These are phyloP conservation scores for Dionaea muscipula DNA, from an alignment of 179 eudicot genomes.

Conservation along the genomic window DNA sequence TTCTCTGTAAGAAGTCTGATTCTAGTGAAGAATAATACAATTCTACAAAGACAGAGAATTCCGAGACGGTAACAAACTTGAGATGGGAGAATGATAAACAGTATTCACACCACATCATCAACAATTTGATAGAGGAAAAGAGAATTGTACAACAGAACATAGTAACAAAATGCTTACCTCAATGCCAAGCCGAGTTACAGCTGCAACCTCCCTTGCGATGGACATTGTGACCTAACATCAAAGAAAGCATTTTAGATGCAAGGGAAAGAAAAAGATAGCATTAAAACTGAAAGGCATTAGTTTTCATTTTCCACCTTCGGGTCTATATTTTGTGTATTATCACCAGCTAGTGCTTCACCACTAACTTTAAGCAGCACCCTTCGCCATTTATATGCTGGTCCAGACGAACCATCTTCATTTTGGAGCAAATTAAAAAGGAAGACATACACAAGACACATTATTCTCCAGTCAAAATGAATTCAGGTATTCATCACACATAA, in stretches of 20 bases:
- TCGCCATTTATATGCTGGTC: slow-evolving; percentile 55
- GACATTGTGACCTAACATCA: slow-evolving; percentile 71
- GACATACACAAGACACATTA: slow-evolving; percentile 8
- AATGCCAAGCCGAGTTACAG: slow-evolving; percentile 85
- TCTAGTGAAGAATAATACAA: no score
- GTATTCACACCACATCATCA: neutral
- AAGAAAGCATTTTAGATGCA: neutral
- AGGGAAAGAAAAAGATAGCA: slow-evolving; percentile 1
- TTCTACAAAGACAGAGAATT: no score
- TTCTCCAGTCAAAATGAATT: neutral
- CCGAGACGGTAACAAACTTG: no score
- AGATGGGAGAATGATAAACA: no score
- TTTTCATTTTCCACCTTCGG: slow-evolving; percentile 52
- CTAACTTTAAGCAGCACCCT: slow-evolving; percentile 96
- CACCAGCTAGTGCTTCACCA: slow-evolving; percentile 98
- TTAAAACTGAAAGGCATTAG: neutral
- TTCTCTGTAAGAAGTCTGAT: no score
- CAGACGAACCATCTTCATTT: slow-evolving; percentile 33
- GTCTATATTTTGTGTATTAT: slow-evolving; percentile 75
- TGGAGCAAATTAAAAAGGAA: slow-evolving; percentile 35
- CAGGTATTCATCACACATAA: neutral
- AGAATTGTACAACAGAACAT: neutral
- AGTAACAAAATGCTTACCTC: slow-evolving; percentile 38
- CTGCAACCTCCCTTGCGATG: slow-evolving; percentile 91
- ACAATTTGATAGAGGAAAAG: neutral